phyloP scores from a whole-genome alignment of 495 filamentous ascomycete species.

The Xylona heveae region DNA sequence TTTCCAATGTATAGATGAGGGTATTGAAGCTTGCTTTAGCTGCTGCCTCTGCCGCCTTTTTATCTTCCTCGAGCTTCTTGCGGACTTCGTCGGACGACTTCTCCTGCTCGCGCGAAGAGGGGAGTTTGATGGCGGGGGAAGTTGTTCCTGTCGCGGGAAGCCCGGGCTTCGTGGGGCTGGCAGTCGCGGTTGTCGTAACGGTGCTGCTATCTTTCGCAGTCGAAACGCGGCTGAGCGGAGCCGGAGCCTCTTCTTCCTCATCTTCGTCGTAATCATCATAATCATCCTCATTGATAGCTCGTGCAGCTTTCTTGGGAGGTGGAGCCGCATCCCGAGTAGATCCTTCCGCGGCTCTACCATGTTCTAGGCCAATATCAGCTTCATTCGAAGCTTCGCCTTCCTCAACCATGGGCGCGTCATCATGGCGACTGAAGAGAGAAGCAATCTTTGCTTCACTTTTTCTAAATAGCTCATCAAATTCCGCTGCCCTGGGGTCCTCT shows the following conservation, averaged over 20 bases:
- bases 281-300: slow-evolving; percentile 66
- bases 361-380: slow-evolving; percentile 14
- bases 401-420: slow-evolving; percentile 15
- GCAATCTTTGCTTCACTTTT: slow-evolving; percentile 38
- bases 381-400: slow-evolving; percentile 20
- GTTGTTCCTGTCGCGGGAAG: slow-evolving; percentile 12
- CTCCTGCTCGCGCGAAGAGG: slow-evolving; percentile 24
- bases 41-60: slow-evolving; percentile 78
- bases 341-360: slow-evolving; percentile 8
- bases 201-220: slow-evolving; percentile 36
- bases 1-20: slow-evolving; percentile 83
- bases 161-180: slow-evolving; percentile 12
- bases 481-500: slow-evolving; percentile 39
- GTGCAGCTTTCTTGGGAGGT: slow-evolving; percentile 36
- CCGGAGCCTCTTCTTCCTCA: slow-evolving; percentile 32
- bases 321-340: slow-evolving; percentile 8
- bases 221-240: slow-evolving; percentile 25
- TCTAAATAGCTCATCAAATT: slow-evolving; percentile 37
- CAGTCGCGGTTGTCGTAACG: slow-evolving; percentile 18
- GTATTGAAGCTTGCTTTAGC: slow-evolving; percentile 79
- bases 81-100: slow-evolving; percentile 67
- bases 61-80: slow-evolving; percentile 83
- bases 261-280: slow-evolving; percentile 61
- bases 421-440: slow-evolving; percentile 30
- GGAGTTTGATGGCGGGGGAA: slow-evolving; percentile 14